Evolutionary conservation across 176 grass and related monocot genomes (phyloP), one percentile per base, ranked within the genome.

Genomic region (Bolboschoenus planiculmis): DNA sequence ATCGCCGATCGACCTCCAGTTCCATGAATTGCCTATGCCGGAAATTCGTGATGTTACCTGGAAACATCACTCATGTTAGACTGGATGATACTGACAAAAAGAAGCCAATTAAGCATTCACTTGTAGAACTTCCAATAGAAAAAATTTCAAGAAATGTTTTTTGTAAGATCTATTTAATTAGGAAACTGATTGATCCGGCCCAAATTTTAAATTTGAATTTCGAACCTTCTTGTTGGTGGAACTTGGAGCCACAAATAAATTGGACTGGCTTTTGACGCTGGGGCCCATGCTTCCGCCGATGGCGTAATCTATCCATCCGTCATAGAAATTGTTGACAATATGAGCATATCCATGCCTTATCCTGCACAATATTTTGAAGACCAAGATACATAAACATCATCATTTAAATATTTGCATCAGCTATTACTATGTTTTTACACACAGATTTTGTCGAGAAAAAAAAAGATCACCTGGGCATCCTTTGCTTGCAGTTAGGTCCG

Each of bases 241-340:
- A 1, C 24, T 65, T 42, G 85, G 83, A 29, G 92, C 95, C 1
- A 85, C 18, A 89, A 97, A 97, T 27, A 94, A 51, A 63, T 97
- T 97, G 10, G 90, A 92, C 55, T 94, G 85, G 78, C 95, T 97
- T 75, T 90, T 92, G 40, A 97, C 85, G 34, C 83, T 92, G 0
- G 91, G 92, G 2, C 83, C 81, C 83, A 88, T 90, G 88, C 90
- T 97, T 4, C 95, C 95, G 1, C 92, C 95, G 15, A 97, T 94
- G 81, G 95, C 91, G 67, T 97, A 97, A 42, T 89, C 85, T 31
- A 29, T 82, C 92, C 95, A 97, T 57, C 90, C 92, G 21, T 90
- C 72, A 56, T 97, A 97, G 1, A 92, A 47, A 63, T 97, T 97
- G 83, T 97, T 97, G 9, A 86, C 92, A 1, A 94, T 82, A 70